Evolutionary conservation across 208 protist species (phyloP).

Genomic region (Leishmania aethiopica): DNA sequence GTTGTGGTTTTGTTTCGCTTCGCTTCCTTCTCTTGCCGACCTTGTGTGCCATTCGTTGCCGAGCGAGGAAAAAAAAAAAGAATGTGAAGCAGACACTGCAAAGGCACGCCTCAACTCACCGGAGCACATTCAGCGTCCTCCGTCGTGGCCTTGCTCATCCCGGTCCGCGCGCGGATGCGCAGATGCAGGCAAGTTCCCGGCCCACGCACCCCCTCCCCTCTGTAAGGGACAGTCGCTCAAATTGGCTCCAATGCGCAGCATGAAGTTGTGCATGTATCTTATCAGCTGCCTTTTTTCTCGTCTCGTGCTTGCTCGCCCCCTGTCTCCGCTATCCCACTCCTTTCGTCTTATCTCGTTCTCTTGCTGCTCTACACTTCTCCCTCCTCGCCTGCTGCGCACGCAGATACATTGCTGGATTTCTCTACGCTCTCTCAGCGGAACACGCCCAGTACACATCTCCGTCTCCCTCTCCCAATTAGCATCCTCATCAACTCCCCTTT

Average conservation of each 20-base stretch:
- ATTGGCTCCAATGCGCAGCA: not conserved
- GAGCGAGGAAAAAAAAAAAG: not conserved
- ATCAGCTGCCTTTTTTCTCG: not conserved
- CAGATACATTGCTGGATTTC: not conserved
- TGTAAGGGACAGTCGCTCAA: not conserved
- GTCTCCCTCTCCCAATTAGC: not conserved
- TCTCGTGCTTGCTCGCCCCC: not conserved
- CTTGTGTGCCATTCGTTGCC: not conserved
- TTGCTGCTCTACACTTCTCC: not conserved
- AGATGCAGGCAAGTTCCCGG: not conserved
- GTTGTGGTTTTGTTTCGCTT: too few relatives aligned
- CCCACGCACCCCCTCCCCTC: not conserved
- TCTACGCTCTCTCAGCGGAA: not conserved
- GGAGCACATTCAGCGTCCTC: not conserved
- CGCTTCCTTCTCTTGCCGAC: not conserved
- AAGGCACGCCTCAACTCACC: not conserved
- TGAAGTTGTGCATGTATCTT: not conserved
- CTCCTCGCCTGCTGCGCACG: not conserved
- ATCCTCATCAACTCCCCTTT: not conserved
- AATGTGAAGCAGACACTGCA: not conserved
- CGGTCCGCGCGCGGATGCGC: not conserved
- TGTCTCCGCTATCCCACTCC: not conserved
- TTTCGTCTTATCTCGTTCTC: not conserved
- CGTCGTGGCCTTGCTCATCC: not conserved
- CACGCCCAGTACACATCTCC: not conserved